phyloP scores from a whole-genome alignment of 2,329 filamentous ascomycete genomes.

The Alternaria viburni region DNA sequence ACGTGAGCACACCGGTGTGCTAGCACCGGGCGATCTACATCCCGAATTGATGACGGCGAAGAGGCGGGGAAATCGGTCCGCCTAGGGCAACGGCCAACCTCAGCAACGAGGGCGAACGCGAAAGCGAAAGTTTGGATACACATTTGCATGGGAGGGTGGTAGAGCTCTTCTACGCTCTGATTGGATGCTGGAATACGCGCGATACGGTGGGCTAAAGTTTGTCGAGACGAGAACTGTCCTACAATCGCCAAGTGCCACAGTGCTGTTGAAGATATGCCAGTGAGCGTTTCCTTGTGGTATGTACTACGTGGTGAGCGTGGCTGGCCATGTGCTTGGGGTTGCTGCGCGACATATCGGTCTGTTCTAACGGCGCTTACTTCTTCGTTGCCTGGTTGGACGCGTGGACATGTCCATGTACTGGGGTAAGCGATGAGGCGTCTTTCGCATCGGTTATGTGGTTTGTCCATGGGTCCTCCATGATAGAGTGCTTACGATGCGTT shows the following conservation, averaged over 20 bases:
- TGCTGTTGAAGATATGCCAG: background rate
- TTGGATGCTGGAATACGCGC: background rate
- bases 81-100: background rate
- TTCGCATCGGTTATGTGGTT: background rate
- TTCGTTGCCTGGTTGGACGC: background rate
- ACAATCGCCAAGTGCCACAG: background rate
- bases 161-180: background rate
- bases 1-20: background rate
- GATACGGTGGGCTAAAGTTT: background rate
- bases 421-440: too few species aligned
- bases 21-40: background rate
- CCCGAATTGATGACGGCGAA: background rate
- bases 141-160: background rate
- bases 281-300: background rate
- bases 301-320: background rate
- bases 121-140: background rate
- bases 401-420: background rate
- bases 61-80: background rate
- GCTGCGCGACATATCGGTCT: background rate
- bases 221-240: background rate
- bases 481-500: background rate
- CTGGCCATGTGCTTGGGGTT: background rate
- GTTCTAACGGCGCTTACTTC: background rate
- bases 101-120: background rate
- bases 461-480: background rate